These are phyloP conservation scores for Trypanosoma scelopori DNA, from an alignment of 208 protist species.

Conservation along the genomic window DNA sequence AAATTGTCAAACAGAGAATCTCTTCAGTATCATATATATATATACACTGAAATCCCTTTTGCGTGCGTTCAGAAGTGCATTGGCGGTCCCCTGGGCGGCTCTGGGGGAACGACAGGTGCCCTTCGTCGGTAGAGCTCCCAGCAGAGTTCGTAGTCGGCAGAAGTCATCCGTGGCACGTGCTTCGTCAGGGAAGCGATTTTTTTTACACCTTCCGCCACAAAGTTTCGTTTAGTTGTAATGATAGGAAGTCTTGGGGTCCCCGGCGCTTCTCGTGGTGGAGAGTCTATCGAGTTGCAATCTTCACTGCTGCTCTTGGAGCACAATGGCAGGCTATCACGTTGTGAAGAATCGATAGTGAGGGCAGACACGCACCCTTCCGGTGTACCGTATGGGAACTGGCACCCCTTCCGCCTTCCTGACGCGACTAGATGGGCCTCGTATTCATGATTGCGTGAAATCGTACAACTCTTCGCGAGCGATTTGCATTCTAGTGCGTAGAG, in stretches of 20 bases:
- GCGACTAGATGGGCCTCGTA: slow-evolving; percentile 55
- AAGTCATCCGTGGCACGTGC: neutral
- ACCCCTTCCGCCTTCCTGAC: slow-evolving; percentile 30
- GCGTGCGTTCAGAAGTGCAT: slow-evolving; percentile 17
- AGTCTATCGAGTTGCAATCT: neutral
- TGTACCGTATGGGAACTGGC: neutral
- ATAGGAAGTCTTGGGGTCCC: neutral
- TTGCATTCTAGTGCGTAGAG: slow-evolving; percentile 77
- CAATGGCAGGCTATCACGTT: neutral
- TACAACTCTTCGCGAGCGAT: slow-evolving; percentile 67
- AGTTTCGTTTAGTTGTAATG: neutral
- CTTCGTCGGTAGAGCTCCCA: slow-evolving; percentile 30
- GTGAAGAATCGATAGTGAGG: neutral
- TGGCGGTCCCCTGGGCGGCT: slow-evolving; percentile 20
- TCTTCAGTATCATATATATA: slow-evolving; percentile 9
- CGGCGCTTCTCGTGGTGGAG: neutral
- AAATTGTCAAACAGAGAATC: no score
- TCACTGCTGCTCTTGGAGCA: neutral
- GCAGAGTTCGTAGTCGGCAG: slow-evolving; percentile 27
- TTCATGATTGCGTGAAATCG: slow-evolving; percentile 57
- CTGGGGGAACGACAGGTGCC: neutral
- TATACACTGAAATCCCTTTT: slow-evolving; percentile 12
- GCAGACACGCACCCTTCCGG: neutral
- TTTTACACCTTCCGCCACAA: neutral
- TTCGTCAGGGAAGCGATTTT: slow-evolving; percentile 2